Percentiles rank a stretch among this genome's conserved stretches.
phyloP scores from a whole-genome alignment of 805 yeast genomes.

The Candida caryicola region DNA sequence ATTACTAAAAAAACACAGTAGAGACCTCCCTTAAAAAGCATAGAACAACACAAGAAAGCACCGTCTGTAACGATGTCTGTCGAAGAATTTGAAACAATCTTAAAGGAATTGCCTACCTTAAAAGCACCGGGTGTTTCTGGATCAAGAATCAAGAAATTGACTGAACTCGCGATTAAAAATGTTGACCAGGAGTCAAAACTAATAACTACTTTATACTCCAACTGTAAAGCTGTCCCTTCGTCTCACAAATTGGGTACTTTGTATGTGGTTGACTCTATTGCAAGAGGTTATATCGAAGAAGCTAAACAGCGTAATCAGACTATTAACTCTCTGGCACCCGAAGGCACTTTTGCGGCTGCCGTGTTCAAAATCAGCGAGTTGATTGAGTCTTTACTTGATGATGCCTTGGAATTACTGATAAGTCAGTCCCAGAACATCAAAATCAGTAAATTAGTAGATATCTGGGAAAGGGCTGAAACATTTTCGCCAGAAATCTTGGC shows the following conservation, averaged over 20 bases:
- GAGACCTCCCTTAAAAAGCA: background rate
- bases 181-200: constrained; percentile 56
- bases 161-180: constrained; percentile 71
- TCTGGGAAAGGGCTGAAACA: constrained; percentile 86
- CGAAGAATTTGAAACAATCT: constrained; percentile 46
- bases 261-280: constrained; percentile 90
- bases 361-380: constrained; percentile 61
- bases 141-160: constrained; percentile 83
- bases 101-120: constrained; percentile 51
- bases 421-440: constrained; percentile 61
- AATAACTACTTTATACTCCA: constrained; percentile 55
- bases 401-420: constrained; percentile 54
- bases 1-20: constrained; percentile 1
- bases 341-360: constrained; percentile 75
- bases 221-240: constrained; percentile 70
- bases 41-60: background rate
- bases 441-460: constrained; percentile 78
- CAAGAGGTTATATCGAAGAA: constrained; percentile 77
- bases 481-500: constrained; percentile 59
- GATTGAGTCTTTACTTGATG: constrained; percentile 61
- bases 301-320: constrained; percentile 55
- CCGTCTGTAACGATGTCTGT: constrained; percentile 31
- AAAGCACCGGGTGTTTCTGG: constrained; percentile 95
- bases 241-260: constrained; percentile 87
- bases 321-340: constrained; percentile 49